These are phyloP conservation scores for Peronosclerospora sorghi DNA, from an alignment of 352 stramenopile species.

Conservation along the genomic window DNA sequence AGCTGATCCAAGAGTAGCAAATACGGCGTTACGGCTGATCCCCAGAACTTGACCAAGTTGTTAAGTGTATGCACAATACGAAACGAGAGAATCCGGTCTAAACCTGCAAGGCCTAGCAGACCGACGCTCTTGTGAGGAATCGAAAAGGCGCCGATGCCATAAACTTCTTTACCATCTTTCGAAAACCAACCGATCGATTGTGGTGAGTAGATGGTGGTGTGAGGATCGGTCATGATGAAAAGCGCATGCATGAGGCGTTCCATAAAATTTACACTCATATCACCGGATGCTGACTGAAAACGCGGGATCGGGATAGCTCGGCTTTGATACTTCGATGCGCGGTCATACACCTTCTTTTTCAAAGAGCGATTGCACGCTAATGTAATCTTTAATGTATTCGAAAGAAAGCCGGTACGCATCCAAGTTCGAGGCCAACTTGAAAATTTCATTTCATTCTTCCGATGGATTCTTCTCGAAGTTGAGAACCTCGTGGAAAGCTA, in stretches of 20 bases:
- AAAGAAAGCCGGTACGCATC: slow-evolving; percentile 87
- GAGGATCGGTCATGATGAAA: slow-evolving; percentile 88
- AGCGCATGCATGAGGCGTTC: slow-evolving; percentile 86
- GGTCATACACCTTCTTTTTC: slow-evolving; percentile 90
- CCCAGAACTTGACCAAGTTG: slow-evolving; percentile 90
- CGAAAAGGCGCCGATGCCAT: slow-evolving; percentile 81
- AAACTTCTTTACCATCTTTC: slow-evolving; percentile 74
- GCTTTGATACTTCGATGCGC: slow-evolving; percentile 85
- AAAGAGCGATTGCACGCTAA: slow-evolving; percentile 91
- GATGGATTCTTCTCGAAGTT: slow-evolving; percentile 80
- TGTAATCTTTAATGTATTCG: slow-evolving; percentile 95
- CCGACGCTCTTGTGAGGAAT: slow-evolving; percentile 88
- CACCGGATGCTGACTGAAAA: slow-evolving; percentile 72
- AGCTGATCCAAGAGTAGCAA: slow-evolving; percentile 85
- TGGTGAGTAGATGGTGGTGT: slow-evolving; percentile 86
- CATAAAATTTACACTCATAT: slow-evolving; percentile 90
- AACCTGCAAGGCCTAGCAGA: slow-evolving; percentile 80
- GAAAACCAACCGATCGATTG: slow-evolving; percentile 90
- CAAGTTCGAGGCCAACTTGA: slow-evolving; percentile 71
- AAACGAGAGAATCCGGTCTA: slow-evolving; percentile 90
- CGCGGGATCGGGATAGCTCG: slow-evolving; percentile 88
- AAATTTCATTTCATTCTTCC: slow-evolving; percentile 77
- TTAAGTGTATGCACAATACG: slow-evolving; percentile 89
- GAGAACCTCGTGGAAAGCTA: slow-evolving; percentile 78
- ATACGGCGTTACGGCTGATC: slow-evolving; percentile 81